phyloP scores from a whole-genome alignment of 1,284 basidiomycete species.

The Cryptococcus neoformans region DNA sequence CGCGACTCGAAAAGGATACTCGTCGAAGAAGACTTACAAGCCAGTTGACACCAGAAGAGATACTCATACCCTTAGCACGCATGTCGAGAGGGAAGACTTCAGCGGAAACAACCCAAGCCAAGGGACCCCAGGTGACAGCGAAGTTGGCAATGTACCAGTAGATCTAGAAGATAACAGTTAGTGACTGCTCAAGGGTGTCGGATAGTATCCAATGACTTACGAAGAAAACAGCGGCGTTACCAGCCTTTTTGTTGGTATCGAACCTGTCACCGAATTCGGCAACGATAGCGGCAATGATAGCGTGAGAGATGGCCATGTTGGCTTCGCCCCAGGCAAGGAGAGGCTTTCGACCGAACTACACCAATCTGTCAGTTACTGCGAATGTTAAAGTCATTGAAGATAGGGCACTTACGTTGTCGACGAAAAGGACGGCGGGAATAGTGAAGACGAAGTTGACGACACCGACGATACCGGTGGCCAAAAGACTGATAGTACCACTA shows the following conservation, averaged over 20 bases:
- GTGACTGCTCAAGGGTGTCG: no score
- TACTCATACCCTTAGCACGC: slow-evolving; percentile 47
- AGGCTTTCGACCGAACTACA: slow-evolving; percentile 40
- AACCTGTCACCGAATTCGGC: slow-evolving; percentile 33
- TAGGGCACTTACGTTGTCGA: slow-evolving; percentile 34
- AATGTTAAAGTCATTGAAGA: background rate
- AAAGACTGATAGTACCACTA: slow-evolving; percentile 28
- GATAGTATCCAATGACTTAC: no score
- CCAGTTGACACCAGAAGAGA: slow-evolving; percentile 40
- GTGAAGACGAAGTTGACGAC: slow-evolving; percentile 56
- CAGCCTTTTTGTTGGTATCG: slow-evolving; percentile 30
- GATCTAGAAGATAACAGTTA: slow-evolving; percentile 21
- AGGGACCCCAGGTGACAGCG: slow-evolving; percentile 46
- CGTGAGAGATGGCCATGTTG: slow-evolving; percentile 46
- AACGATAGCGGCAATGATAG: slow-evolving; percentile 42
- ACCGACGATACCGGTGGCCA: slow-evolving; percentile 79
- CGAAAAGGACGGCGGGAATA: slow-evolving; percentile 45
- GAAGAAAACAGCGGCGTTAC: slow-evolving; percentile 30
- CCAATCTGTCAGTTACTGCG: no score
- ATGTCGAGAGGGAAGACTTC: slow-evolving; percentile 49
- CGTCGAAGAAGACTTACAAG: slow-evolving; percentile 8
- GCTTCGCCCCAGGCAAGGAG: slow-evolving; percentile 42
- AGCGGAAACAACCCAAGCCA: slow-evolving; percentile 46
- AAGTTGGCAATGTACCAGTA: slow-evolving; percentile 45
- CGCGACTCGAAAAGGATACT: background rate